Evolutionary conservation across 352 stramenopile species (phyloP).

Genomic region (Pseudoperonospora humuli): DNA sequence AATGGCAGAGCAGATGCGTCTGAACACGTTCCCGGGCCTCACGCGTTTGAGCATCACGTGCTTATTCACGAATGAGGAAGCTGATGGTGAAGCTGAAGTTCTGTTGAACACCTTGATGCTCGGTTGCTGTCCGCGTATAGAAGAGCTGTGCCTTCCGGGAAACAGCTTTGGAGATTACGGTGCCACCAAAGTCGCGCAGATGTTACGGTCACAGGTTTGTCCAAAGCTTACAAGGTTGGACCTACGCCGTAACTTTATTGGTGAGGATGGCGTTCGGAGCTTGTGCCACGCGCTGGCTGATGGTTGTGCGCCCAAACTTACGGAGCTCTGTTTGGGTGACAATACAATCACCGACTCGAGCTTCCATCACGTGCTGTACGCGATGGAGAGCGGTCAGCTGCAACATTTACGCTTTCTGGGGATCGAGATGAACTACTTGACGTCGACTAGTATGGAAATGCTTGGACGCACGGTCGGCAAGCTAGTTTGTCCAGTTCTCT

Average conservation of each 20-base stretch:
- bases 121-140: slow-evolving; percentile 63
- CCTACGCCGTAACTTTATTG: slow-evolving; percentile 81
- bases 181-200: slow-evolving; percentile 70
- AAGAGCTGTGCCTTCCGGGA: slow-evolving; percentile 72
- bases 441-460: slow-evolving; percentile 79
- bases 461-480: slow-evolving; percentile 76
- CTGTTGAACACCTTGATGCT: slow-evolving; percentile 74
- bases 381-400: slow-evolving; percentile 71
- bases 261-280: slow-evolving; percentile 63
- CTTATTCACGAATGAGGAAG: slow-evolving; percentile 83
- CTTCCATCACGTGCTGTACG: slow-evolving; percentile 74
- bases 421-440: slow-evolving; percentile 84
- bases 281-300: slow-evolving; percentile 68
- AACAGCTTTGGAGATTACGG: slow-evolving; percentile 85
- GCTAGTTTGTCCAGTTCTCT: slow-evolving; percentile 62
- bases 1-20: slow-evolving; percentile 57
- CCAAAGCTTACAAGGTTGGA: slow-evolving; percentile 72
- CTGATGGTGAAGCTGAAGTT: slow-evolving; percentile 74
- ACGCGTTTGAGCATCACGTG: slow-evolving; percentile 63
- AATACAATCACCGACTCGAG: slow-evolving; percentile 83
- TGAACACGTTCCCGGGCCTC: slow-evolving; percentile 47
- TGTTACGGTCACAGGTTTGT: slow-evolving; percentile 73
- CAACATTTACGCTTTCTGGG: slow-evolving; percentile 59
- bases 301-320: slow-evolving; percentile 53
- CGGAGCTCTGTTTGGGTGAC: slow-evolving; percentile 70